A percentile compares a stretch with the other conserved stretches of the same genome.
Conservation (phyloP, 306 rosid genomes). For the Geum urbanum region DNA sequence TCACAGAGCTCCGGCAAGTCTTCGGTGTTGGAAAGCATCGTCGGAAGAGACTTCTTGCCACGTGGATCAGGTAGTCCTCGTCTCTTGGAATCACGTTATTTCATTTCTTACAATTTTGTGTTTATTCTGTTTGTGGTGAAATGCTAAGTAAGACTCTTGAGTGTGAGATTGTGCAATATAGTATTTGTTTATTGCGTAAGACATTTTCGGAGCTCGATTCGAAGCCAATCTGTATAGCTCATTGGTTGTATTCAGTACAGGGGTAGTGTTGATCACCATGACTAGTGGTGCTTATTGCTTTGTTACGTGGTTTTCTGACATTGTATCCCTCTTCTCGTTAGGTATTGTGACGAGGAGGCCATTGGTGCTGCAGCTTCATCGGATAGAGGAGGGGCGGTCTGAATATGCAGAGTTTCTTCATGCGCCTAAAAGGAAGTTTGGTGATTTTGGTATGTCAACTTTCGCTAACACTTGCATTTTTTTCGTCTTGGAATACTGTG, state of each 20-base stretch:
- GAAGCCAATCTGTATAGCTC: neutral
- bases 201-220: constrained; percentile 8
- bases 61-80: constrained; percentile 85
- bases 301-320: neutral
- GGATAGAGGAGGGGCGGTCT: constrained; percentile 56
- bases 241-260: neutral
- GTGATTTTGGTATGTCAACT: constrained; percentile 68
- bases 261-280: neutral
- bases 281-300: neutral
- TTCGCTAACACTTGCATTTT: constrained; percentile 5
- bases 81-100: neutral
- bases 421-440: constrained; percentile 64
- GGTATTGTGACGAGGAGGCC: constrained; percentile 99
- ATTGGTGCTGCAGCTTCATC: constrained; percentile 90
- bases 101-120: neutral
- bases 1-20: constrained; percentile 93
- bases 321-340: constrained; percentile 19
- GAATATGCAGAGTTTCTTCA: constrained; percentile 99
- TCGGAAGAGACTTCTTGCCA: constrained; percentile 96
- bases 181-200: neutral
- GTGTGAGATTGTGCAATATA: constrained; percentile 6
- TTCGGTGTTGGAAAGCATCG: constrained; percentile 93
- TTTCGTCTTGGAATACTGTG: constrained; percentile 5
- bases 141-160: neutral
- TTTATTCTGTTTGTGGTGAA: neutral